Evolutionary conservation across 495 filamentous ascomycete genomes (phyloP).

Genomic region (Oidiodendron maius): DNA sequence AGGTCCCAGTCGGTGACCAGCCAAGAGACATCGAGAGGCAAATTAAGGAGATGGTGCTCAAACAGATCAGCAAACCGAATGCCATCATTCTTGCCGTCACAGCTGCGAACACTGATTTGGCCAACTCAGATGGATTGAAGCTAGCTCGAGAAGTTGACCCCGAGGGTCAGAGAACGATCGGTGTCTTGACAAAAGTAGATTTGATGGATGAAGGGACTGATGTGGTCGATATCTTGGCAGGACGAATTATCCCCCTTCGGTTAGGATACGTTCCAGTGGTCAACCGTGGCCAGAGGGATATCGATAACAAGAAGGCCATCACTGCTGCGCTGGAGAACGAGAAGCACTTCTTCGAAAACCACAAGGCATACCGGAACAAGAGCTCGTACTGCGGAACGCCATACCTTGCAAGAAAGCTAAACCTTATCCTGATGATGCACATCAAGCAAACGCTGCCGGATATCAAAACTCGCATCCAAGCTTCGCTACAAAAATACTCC

Average conservation of each 20-base stretch:
- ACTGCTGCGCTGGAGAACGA: slow-evolving; percentile 90
- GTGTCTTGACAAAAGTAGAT: slow-evolving; percentile 98
- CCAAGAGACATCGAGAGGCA: slow-evolving; percentile 97
- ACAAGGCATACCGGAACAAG: slow-evolving; percentile 98
- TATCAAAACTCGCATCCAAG: slow-evolving; percentile 91
- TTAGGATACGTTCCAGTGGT: slow-evolving; percentile 98
- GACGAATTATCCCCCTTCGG: slow-evolving; percentile 92
- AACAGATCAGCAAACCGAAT: slow-evolving; percentile 97
- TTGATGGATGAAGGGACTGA: slow-evolving; percentile 99
- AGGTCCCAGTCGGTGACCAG: slow-evolving; percentile 97
- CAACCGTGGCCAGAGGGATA: slow-evolving; percentile 97
- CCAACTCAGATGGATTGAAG: slow-evolving; percentile 97
- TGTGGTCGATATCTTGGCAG: slow-evolving; percentile 98
- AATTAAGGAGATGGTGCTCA: slow-evolving; percentile 97
- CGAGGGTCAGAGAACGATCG: slow-evolving; percentile 96
- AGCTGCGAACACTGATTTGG: slow-evolving; percentile 93
- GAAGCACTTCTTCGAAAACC: slow-evolving; percentile 96
- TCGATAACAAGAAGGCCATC: slow-evolving; percentile 93
- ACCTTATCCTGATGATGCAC: slow-evolving; percentile 99
- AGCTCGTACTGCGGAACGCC: slow-evolving; percentile 97
- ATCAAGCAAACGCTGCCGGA: slow-evolving; percentile 99
- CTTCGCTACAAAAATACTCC: slow-evolving; percentile 87
- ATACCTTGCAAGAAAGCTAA: slow-evolving; percentile 93
- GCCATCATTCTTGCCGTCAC: slow-evolving; percentile 97
- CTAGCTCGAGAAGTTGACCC: slow-evolving; percentile 95